Evolutionary conservation across 495 filamentous ascomycete species (phyloP), one percentile per base, ranked within the genome.

Genomic region (Lepidopterella palustris): DNA sequence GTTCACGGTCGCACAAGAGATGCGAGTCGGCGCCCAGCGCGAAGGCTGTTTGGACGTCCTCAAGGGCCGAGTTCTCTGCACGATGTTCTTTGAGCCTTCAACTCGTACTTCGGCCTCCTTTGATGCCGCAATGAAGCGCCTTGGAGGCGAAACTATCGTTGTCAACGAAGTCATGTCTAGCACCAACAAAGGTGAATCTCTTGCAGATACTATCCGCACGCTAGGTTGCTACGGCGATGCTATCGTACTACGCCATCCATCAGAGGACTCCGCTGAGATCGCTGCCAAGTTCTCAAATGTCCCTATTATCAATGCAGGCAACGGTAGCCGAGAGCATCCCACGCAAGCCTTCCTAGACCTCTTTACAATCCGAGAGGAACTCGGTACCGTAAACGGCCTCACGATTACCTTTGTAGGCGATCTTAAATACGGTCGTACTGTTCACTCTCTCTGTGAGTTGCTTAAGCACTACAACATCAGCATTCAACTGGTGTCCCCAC

Each of bases 261-360:
- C 87, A 25, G 84, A 91, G 57, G 80, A 74, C 59, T 90, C 86
- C 63, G 87, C 88, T 21, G 84, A 86, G 31, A 80, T 84, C 35
- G 95, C 93, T 8, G 86, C 84, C 66, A 89, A 90, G 72, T 95
- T 84, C 76, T 89, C 88, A 39, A 83, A 84, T 25, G 89, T 96
- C 1, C 93, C 93, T 1, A 83, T 98, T 69, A 91, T 98, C 77
- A 98, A 98, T 70, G 93, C 90, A 64, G 93, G 93, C 49, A 98
- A 97, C 70, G 93, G 93, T 58, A 87, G 86, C 72, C 81, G 88
- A 63, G 93, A 98, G 76, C 93, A 98, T 73, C 93, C 93, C 3
- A 97, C 95, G 0, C 93, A 98, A 74, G 93, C 93, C 4, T 91
- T 98, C 84, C 80, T 97, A n/a, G 93, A 98, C 68, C 83, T 98